Evolutionary conservation across 352 stramenopile species (phyloP), one percentile per base, ranked within the genome.

Genomic region (Bremia lactucae): DNA sequence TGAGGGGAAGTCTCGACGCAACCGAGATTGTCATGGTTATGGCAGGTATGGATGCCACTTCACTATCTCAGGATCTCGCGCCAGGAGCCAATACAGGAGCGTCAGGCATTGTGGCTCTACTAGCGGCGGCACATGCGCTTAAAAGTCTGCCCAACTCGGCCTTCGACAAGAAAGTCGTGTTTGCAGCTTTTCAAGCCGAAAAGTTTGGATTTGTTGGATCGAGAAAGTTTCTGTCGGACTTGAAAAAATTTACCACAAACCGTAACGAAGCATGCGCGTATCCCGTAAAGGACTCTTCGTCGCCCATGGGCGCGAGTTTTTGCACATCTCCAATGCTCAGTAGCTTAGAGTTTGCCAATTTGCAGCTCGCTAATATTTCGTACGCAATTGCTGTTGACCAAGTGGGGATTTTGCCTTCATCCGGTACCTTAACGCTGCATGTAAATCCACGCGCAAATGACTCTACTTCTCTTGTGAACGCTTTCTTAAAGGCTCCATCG

Each of bases 181-280:
- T 92, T 62, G 72, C 75, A 0, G 62, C 67, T 21, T 92, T 92
- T 57, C 76, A 89, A 41, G 73, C 60, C 4, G 79, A 92, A 38
- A 83, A 80, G 19, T 89, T 72, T 39, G 79, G 79, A 11, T 92
- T 92, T 60, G 75, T 87, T 2, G 79, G 79, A 33, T 92, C 79
- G 24, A 70, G 79, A 13, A 72, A 68, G 36, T 87, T 92, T 47
- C 53, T 92, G 2, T 61, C 64, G 6, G 79, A 92, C 45, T 25
- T 89, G 18, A 51, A 70, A 31, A 56, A 54, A 33, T 82, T 82
- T 28, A 65, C 58, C 0, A 66, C 71, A 15, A 52, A 79, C n/a
- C 44, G 57, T 2, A 49, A 66, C 19, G 52, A 37, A 33, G 70
- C 70, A n/a, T 92, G 76, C 25, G 46, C 45, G 11, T 61, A 52